Evolutionary conservation across 176 grass and related monocot genomes (phyloP).

Genomic region (Oryza coarctata): DNA sequence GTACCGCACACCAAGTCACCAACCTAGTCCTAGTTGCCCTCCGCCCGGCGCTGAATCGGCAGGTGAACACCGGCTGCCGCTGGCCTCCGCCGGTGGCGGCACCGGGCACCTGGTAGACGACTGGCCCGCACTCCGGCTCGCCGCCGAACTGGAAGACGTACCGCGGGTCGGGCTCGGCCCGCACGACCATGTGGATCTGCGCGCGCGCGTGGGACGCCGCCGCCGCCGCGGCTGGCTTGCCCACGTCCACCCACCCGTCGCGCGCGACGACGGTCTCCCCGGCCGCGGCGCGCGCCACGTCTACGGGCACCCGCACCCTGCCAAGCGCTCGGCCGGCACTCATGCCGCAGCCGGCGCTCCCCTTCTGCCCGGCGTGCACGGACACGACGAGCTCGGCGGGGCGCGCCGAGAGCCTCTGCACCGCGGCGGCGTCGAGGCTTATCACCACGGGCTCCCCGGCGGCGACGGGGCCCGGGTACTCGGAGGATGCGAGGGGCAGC

Average conservation of each 20-base stretch:
- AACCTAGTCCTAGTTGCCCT: constrained; percentile 57
- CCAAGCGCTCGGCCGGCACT: constrained; percentile 51
- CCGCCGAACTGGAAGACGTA: constrained; percentile 97
- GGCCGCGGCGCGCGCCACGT: constrained; percentile 45
- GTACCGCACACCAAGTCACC: background rate
- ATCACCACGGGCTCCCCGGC: constrained; percentile 51
- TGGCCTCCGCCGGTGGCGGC: constrained; percentile 48
- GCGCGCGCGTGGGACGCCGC: constrained; percentile 29
- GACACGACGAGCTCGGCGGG: constrained; percentile 58
- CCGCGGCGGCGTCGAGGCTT: constrained; percentile 63
- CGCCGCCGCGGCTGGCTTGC: constrained; percentile 26
- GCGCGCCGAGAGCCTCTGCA: constrained; percentile 52
- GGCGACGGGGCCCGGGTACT: background rate
- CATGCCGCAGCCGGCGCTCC: constrained; percentile 54
- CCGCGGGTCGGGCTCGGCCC: constrained; percentile 83
- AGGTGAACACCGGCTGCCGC: constrained; percentile 87
- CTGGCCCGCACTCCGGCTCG: constrained; percentile 88
- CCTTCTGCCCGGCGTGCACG: constrained; percentile 64
- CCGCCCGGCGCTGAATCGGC: constrained; percentile 73
- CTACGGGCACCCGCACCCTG: constrained; percentile 49
- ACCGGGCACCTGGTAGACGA: constrained; percentile 81
- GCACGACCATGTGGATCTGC: constrained; percentile 73
- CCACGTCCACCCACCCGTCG: constrained; percentile 72
- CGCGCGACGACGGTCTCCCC: constrained; percentile 56
- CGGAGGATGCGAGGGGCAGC: constrained; percentile 54